A percentile compares a stretch with the other conserved stretches of the same genome.
phyloP scores from a whole-genome alignment of 192 early-diverging fungal genomes.

The Backusella psychrophila region DNA sequence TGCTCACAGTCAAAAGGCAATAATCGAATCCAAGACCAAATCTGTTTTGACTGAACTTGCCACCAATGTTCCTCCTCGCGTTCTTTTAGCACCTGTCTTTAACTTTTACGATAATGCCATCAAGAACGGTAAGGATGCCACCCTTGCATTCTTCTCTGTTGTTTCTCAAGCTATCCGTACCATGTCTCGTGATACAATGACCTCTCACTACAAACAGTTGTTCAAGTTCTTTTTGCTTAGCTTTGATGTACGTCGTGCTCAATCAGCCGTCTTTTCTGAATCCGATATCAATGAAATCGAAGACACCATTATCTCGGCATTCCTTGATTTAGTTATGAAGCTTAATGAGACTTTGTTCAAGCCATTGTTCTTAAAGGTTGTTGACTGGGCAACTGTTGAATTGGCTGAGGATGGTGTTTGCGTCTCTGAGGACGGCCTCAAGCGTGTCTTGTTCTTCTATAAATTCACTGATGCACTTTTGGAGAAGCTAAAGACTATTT shows the following conservation, averaged over 20 bases:
- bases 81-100: constrained; percentile 62
- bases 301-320: constrained; percentile 65
- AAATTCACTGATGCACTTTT: constrained; percentile 39
- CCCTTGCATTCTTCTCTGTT: constrained; percentile 67
- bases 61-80: constrained; percentile 57
- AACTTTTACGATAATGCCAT: constrained; percentile 44
- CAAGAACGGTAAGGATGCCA: constrained; percentile 51
- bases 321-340: constrained; percentile 83
- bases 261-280: constrained; percentile 32
- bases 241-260: constrained; percentile 54
- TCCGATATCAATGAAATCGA: constrained; percentile 58
- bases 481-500: constrained; percentile 59
- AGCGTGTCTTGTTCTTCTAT: constrained; percentile 43
- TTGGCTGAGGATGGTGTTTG: constrained; percentile 26
- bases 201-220: constrained; percentile 72
- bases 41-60: constrained; percentile 51
- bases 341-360: constrained; percentile 95
- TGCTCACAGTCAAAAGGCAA: constrained; percentile 38
- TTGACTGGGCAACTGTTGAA: constrained; percentile 72
- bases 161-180: constrained; percentile 61
- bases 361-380: constrained; percentile 85
- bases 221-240: constrained; percentile 84
- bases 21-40: constrained; percentile 39
- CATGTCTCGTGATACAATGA: constrained; percentile 63
- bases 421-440: constrained; percentile 25